Conservation (phyloP, 1,284 basidiomycete species). For the Laetiporus sulphureus region DNA sequence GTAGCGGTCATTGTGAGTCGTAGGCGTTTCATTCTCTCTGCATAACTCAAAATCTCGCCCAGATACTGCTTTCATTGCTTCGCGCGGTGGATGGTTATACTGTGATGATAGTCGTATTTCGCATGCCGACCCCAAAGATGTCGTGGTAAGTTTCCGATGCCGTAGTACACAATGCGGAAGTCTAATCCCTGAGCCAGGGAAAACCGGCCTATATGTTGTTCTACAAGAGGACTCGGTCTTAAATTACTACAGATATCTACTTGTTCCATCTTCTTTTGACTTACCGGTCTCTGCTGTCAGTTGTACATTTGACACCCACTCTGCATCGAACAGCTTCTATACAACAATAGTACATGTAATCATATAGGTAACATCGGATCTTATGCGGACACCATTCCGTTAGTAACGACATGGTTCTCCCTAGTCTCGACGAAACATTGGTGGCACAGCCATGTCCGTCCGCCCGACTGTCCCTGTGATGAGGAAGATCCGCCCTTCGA, state of each 20-base stretch:
- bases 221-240: constrained; percentile 68
- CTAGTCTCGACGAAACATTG: constrained; percentile 40
- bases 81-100: constrained; percentile 77
- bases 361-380: constrained; percentile 16
- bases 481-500: constrained; percentile 8
- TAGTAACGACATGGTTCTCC: constrained; percentile 15
- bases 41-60: constrained; percentile 3
- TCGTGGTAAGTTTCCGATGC: constrained; percentile 62
- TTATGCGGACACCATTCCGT: constrained; percentile 17
- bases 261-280: constrained; percentile 21
- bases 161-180: neutral
- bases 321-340: constrained; percentile 24
- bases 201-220: constrained; percentile 86
- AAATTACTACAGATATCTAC: constrained; percentile 23
- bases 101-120: constrained; percentile 83
- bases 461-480: constrained; percentile 4
- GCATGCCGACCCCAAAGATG: constrained; percentile 64
- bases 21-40: neutral
- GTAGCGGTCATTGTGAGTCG: constrained; percentile 85
- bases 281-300: constrained; percentile 27
- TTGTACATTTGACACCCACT: constrained; percentile 23
- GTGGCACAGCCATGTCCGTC: constrained; percentile 44
- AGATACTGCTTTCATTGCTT: constrained; percentile 86
- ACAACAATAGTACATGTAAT: constrained; percentile 32
- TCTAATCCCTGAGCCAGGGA: constrained; percentile 45